phyloP scores from a whole-genome alignment of 2,329 filamentous ascomycete species.

The Beauveria caledonica region DNA sequence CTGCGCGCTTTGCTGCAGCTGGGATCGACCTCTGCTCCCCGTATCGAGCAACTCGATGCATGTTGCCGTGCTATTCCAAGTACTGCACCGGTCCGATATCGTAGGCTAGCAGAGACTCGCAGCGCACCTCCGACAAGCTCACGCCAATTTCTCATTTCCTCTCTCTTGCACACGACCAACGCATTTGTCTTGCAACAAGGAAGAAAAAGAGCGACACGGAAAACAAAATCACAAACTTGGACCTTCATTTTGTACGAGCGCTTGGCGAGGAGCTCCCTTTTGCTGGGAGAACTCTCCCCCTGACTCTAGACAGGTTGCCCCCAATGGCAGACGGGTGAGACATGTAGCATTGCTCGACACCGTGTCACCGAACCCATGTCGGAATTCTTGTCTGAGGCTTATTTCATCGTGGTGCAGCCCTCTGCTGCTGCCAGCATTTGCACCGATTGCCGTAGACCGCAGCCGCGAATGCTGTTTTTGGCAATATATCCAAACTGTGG shows the following conservation, averaged over 20 bases:
- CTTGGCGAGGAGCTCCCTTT: neutral
- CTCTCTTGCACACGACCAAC: neutral
- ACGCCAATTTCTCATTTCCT: neutral
- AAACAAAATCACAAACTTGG: neutral
- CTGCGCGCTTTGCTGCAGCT: neutral
- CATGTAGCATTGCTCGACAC: neutral
- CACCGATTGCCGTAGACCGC: neutral
- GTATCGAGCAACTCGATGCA: slow-evolving; percentile 6
- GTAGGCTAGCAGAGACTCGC: neutral
- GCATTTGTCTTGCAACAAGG: neutral
- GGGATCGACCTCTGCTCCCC: slow-evolving; percentile 1
- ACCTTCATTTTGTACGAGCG: neutral
- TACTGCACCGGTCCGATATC: neutral
- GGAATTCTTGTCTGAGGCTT: slow-evolving; percentile 7
- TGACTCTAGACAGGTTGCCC: neutral
- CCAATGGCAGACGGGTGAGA: slow-evolving; percentile 2
- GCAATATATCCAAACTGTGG: neutral
- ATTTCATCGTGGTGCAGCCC: neutral
- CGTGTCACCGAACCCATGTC: neutral
- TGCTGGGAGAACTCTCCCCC: neutral
- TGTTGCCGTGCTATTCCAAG: neutral
- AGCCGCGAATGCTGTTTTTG: neutral
- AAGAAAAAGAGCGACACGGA: neutral
- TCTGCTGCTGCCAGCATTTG: neutral
- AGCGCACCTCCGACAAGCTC: neutral